Evolutionary conservation across 345 rosid genomes (phyloP).

Genomic region (Brassica incana): DNA sequence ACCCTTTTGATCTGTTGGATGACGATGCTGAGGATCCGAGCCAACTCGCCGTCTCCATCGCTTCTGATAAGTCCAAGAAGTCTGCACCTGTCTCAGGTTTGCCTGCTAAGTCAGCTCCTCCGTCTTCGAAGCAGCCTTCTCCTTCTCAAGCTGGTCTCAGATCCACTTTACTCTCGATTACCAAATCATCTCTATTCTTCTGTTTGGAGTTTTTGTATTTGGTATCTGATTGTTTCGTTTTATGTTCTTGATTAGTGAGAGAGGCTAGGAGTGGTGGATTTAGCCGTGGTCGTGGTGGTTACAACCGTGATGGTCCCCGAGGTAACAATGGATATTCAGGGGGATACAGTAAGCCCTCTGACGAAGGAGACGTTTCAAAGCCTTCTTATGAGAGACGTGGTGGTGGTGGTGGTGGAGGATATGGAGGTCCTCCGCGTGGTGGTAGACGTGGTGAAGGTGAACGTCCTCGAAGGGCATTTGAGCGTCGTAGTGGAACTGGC

Average conservation of each 20-base stretch:
- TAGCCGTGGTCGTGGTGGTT: slow-evolving; percentile 68
- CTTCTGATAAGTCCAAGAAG: slow-evolving; percentile 66
- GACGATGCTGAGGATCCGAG: slow-evolving; percentile 83
- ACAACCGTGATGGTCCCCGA: slow-evolving; percentile 53
- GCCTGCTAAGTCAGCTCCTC: slow-evolving; percentile 61
- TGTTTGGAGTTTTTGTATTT: background rate
- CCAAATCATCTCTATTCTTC: slow-evolving; percentile 3
- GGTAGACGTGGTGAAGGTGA: slow-evolving; percentile 75
- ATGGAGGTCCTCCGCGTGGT: slow-evolving; percentile 49
- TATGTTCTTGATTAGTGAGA: slow-evolving; percentile 50
- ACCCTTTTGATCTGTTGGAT: slow-evolving; percentile 86
- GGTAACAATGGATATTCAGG: slow-evolving; percentile 60
- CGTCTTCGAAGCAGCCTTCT: slow-evolving; percentile 65
- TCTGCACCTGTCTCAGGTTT: slow-evolving; percentile 44
- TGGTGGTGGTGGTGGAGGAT: slow-evolving; percentile 31
- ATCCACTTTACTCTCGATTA: background rate
- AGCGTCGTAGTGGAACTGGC: slow-evolving; percentile 94
- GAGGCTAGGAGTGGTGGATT: slow-evolving; percentile 54
- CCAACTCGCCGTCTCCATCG: slow-evolving; percentile 52
- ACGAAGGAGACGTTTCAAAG: slow-evolving; percentile 66
- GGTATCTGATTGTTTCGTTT: slow-evolving; percentile 27
- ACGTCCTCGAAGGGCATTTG: slow-evolving; percentile 70
- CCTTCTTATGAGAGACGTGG: slow-evolving; percentile 49
- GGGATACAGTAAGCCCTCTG: slow-evolving; percentile 57
- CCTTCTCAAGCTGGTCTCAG: slow-evolving; percentile 85